Percentiles rank a stretch among this genome's conserved stretches.
These are phyloP conservation scores for Yarrowia hollandica DNA, from an alignment of 805 yeast species.

Conservation along the genomic window DNA sequence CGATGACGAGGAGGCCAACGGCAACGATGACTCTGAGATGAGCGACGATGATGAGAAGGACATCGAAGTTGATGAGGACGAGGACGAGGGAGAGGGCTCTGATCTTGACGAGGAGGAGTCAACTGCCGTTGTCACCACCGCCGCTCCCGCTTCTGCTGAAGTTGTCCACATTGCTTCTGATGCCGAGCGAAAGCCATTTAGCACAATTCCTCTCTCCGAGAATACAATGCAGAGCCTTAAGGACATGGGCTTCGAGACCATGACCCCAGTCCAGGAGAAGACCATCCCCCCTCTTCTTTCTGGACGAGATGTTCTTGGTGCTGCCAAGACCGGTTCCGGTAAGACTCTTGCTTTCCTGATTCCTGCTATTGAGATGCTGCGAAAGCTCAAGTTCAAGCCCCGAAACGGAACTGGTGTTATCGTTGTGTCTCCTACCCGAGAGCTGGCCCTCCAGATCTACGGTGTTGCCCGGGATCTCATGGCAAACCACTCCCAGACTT, in stretches of 20 bases:
- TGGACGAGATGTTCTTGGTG: slow-evolving; percentile 96
- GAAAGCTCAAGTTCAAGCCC: slow-evolving; percentile 90
- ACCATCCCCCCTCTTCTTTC: slow-evolving; percentile 96
- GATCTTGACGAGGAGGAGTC: slow-evolving; percentile 35
- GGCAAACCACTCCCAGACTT: slow-evolving; percentile 88
- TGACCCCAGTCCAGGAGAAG: slow-evolving; percentile 94
- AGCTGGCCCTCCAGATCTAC: slow-evolving; percentile 93
- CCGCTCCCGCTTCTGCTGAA: slow-evolving; percentile 23
- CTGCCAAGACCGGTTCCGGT: slow-evolving; percentile 99
- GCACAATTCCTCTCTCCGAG: slow-evolving; percentile 66
- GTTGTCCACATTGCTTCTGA: slow-evolving; percentile 33
- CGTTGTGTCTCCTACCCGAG: slow-evolving; percentile 96
- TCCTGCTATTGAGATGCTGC: slow-evolving; percentile 92
- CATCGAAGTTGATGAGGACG: slow-evolving; percentile 38
- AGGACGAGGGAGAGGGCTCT: slow-evolving; percentile 42
- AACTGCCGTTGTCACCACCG: slow-evolving; percentile 32
- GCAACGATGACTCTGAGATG: slow-evolving; percentile 35
- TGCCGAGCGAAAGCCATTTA: slow-evolving; percentile 42
- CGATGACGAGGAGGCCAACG: slow-evolving; percentile 36
- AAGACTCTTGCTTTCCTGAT: slow-evolving; percentile 92
- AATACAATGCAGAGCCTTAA: slow-evolving; percentile 79
- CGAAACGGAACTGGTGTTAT: slow-evolving; percentile 98
- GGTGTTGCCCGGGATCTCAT: slow-evolving; percentile 96
- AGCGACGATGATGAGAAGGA: slow-evolving; percentile 35
- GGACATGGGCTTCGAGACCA: slow-evolving; percentile 84